Percentiles rank a stretch among this genome's conserved stretches.
Conservation (phyloP, 352 stramenopile species). For the Phytophthora sansomeana region DNA sequence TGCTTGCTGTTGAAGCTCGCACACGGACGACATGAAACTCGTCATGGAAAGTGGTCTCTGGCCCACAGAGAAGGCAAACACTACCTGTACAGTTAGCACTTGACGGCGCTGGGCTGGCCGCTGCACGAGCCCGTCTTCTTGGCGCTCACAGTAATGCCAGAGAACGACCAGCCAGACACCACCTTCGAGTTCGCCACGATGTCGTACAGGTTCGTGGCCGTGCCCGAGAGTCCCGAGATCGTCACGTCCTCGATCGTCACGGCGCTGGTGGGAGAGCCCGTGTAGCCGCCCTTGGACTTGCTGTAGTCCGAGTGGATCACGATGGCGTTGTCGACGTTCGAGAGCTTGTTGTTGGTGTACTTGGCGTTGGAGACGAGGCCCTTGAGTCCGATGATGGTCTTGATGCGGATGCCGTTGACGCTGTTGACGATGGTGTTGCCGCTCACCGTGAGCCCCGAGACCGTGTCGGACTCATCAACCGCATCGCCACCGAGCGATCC, state of each 20-base stretch:
- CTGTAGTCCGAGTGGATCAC: no score
- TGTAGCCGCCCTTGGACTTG: slow-evolving; percentile 25
- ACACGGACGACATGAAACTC: no score
- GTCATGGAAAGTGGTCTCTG: no score
- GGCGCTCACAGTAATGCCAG: slow-evolving; percentile 31
- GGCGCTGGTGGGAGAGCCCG: no score
- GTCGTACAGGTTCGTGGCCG: slow-evolving; percentile 30
- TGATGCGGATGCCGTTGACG: slow-evolving; percentile 25
- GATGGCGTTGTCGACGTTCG: no score
- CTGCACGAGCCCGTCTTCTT: slow-evolving; percentile 36
- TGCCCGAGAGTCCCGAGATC: slow-evolving; percentile 8
- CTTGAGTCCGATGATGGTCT: no score
- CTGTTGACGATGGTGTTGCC: slow-evolving; percentile 33
- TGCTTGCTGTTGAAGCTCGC: no score
- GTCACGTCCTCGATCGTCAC: slow-evolving; percentile 7
- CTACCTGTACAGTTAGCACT: no score
- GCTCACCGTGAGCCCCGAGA: no score
- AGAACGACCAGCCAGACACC: slow-evolving; percentile 33
- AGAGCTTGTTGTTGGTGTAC: slow-evolving; percentile 18
- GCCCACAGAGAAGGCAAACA: no score
- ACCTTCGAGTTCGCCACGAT: slow-evolving; percentile 25
- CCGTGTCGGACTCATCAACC: no score
- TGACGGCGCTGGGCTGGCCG: slow-evolving; percentile 29
- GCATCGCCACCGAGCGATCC: no score
- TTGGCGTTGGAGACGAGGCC: slow-evolving; percentile 22